Base-by-base conservation (phyloP, 2,329 filamentous ascomycete genomes). In the Cytospora chrysosperma region DNA sequence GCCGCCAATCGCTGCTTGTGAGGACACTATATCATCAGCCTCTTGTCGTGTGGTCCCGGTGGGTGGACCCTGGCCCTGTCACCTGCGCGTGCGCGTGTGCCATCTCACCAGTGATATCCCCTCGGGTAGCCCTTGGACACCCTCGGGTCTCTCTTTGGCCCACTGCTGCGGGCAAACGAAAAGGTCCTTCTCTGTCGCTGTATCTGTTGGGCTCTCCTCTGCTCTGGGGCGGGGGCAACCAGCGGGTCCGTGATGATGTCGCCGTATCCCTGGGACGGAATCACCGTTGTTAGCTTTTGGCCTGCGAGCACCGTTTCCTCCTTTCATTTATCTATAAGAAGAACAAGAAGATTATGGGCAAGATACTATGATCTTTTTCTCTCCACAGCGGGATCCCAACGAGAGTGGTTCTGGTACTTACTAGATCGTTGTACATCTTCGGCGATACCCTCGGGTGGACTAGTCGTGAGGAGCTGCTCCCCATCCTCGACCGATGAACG, bases 401-500 rank as follows among this genome's bases (percentile, higher is more conserved):
- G 2, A 1, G 10, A 13, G 4, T 2, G 15, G n/a, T n/a, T n/a
- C n/a, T 12, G 19, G 12, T 15, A 50, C 51, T 61, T 19, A 61
- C 59, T 21, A 50, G 28, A 28, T 61, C 58, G 7, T 59, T 8
- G 17, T 60, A 61, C 21, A 61, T 55, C 3, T 37, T 51, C 10
- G 2, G 51, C 2, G 40, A 17, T 3, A 2, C 12, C 7, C 59
- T 50, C 4, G 51, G 10, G 51, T 49, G 34, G 37, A 50, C 19
- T 15, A 19, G 34, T n/a, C 59, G 52, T 24, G 51, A 55, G 26
- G 51, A 34, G 6, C 27, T 55, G 24, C 54, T 61, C 24, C 59
- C 59, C 59, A 61, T 61, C n/a, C n/a, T n/a, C n/a, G n/a, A n/a
- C n/a, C n/a, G n/a, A 30, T 34, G 32, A 34, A 12, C 32, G 32